A percentile compares a stretch with the other conserved stretches of the same genome.
These are phyloP conservation scores for Podaxis sp. DNA, from an alignment of 768 basidiomycete genomes.

Conservation along the genomic window DNA sequence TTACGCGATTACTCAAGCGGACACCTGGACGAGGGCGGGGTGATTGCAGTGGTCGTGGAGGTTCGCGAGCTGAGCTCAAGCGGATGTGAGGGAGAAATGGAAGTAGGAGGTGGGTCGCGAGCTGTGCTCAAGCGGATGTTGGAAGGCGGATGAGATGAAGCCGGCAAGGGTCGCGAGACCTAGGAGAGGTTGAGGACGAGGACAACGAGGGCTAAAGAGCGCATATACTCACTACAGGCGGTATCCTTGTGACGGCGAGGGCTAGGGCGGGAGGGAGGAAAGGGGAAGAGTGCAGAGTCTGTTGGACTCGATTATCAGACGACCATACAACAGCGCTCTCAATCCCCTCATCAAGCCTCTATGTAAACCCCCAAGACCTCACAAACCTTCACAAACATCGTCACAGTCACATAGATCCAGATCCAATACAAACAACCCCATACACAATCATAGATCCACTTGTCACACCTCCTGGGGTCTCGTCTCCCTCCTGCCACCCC, in stretches of 20 bases:
- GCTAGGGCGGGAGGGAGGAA: conserved; percentile 31
- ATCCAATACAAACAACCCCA: conserved; percentile 1
- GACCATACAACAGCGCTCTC: conserved; percentile 13
- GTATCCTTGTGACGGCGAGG: conserved; percentile 46
- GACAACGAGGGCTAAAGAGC: conserved; percentile 13
- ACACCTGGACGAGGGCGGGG: conserved; percentile 27
- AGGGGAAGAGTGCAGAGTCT: conserved; percentile 16
- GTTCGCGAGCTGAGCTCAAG: conserved; percentile 74
- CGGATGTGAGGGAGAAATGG: conserved; percentile 40
- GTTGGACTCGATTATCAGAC: conserved; percentile 16
- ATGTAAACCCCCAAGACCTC: background rate
- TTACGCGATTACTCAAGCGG: conserved; percentile 47
- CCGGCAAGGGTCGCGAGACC: conserved; percentile 96
- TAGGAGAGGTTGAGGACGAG: conserved; percentile 29
- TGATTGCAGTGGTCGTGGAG: conserved; percentile 13
- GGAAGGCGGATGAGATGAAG: conserved; percentile 50
- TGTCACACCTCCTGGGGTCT: conserved; percentile 9
- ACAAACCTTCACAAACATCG: background rate
- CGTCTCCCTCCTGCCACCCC: background rate
- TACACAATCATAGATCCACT: conserved; percentile 10
- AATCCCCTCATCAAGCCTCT: conserved; percentile 6
- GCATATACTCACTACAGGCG: conserved; percentile 42
- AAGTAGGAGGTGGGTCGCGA: conserved; percentile 57
- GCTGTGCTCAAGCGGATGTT: conserved; percentile 65
- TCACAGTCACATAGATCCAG: conserved; percentile 10